Base-by-base conservation (phyloP, 805 yeast genomes). In the Brettanomyces anomalus region DNA sequence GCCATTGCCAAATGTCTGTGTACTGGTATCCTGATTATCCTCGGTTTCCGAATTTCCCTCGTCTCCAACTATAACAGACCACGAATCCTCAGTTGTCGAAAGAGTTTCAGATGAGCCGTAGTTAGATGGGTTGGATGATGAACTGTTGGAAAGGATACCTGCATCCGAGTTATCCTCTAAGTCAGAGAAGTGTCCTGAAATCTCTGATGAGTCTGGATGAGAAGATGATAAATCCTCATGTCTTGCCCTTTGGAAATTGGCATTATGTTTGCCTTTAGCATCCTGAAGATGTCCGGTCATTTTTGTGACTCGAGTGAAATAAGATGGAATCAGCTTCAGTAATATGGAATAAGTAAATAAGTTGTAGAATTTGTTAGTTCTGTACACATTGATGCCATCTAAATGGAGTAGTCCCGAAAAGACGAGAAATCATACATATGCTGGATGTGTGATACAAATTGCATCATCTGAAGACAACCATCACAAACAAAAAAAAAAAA, bases 41-140 rank as follows among this genome's bases (percentile, higher is more conserved):
- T 24, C 40, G 10, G 40, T 15, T n/a, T 37, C 34, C 5, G 40
- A 28, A 36, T 8, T 15, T 11, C 39, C 39, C 14, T 36, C 39
- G 7, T 21, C 34, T 10, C 21, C 40, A 8, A 10, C 21, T 15
- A 37, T 37, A 13, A 37, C 33, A 5, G 40, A 24, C 40, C 40
- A 37, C 10, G 40, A 26, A 10, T 37, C 40, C 17, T 37, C 40
- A 14, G 39, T 36, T 14, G 39, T 21, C n/a, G 40, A 37, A n/a
- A 37, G 26, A 5, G 34, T 24, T 14, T 24, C 33, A 7, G 40
- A 37, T n/a, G 40, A 37, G 5, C 20, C 40, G 8, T 24, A 37
- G n/a, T 28, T 5, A 11, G 40, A 37, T 13, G 37, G 37, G 13
- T 17, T 16, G 8, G 39, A 36, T 14, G 39, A 16, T 16, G 39